Evolutionary conservation across 306 rosid species (phyloP).

Genomic region (Phaseolus lunatus): DNA sequence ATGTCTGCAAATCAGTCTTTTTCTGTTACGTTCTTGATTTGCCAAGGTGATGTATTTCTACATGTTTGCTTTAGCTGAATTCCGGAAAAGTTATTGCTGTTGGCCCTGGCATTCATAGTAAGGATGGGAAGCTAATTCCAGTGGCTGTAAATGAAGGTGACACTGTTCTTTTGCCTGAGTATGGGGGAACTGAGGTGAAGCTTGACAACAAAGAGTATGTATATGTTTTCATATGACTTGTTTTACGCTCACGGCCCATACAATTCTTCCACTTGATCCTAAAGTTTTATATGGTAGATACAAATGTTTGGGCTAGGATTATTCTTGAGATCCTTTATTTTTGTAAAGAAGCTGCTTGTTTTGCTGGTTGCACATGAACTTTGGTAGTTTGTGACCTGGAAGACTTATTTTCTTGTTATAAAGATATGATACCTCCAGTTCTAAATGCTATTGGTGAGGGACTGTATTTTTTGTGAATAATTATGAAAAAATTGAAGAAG

Average conservation of each 20-base stretch:
- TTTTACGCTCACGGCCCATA: neutral
- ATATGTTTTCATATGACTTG: neutral
- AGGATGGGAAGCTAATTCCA: constrained; percentile 67
- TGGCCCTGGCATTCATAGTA: constrained; percentile 68
- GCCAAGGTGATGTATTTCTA: constrained; percentile 1
- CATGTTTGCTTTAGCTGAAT: constrained; percentile 53
- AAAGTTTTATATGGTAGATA: neutral
- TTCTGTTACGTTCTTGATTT: constrained; percentile 20
- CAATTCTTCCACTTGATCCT: neutral
- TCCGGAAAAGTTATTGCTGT: constrained; percentile 76
- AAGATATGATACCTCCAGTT: neutral
- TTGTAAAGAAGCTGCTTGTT: neutral
- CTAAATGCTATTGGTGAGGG: neutral
- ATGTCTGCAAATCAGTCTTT: neutral
- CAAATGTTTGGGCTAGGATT: neutral
- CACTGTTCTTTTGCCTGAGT: constrained; percentile 78
- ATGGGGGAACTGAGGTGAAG: constrained; percentile 79
- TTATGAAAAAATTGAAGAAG: constrained; percentile 11
- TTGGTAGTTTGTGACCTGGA: neutral
- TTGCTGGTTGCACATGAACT: constrained; percentile 7
- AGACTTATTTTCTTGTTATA: neutral
- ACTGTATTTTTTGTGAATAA: neutral
- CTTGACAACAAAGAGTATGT: constrained; percentile 77
- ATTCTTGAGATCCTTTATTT: neutral
- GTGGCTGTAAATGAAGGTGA: constrained; percentile 75